A percentile compares a stretch with the other conserved stretches of the same genome.
phyloP scores from a whole-genome alignment of 2,329 filamentous ascomycete genomes.

The Hypocrella siamensis region DNA sequence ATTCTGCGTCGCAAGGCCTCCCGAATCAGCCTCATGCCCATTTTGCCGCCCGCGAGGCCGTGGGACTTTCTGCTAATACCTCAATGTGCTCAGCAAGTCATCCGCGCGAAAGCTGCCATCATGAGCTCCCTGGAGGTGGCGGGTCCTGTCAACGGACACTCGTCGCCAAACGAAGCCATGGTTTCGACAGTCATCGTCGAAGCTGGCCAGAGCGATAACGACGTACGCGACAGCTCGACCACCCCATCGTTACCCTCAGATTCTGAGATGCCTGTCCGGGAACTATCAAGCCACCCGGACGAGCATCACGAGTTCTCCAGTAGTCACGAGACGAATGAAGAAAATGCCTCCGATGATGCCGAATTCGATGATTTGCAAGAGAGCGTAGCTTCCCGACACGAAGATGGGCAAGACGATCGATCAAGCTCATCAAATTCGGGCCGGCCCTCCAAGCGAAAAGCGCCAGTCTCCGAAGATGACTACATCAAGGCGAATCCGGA shows the following conservation, averaged over 20 bases:
- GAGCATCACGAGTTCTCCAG: conserved; percentile 26
- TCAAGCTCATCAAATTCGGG: conserved; percentile 59
- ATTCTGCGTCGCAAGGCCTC: conserved; percentile 14
- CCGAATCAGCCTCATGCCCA: conserved; percentile 9
- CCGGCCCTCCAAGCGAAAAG: conserved; percentile 58
- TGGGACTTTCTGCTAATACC: conserved; percentile 16
- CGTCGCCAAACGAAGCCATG: conserved; percentile 35
- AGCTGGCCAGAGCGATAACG: conserved; percentile 39
- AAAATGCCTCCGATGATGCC: conserved; percentile 47
- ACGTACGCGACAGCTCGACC: conserved; percentile 45
- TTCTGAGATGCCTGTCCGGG: conserved; percentile 24
- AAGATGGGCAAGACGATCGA: conserved; percentile 33
- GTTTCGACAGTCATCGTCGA: conserved; percentile 21
- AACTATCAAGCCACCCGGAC: conserved; percentile 22
- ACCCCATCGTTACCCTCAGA: conserved; percentile 27
- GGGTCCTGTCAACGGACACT: conserved; percentile 51
- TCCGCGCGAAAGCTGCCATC: conserved; percentile 43
- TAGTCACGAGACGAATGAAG: conserved; percentile 30
- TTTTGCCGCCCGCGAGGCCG: conserved; percentile 3
- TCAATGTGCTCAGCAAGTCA: conserved; percentile 28
- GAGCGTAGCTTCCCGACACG: conserved; percentile 28
- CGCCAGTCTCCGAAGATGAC: conserved; percentile 54
- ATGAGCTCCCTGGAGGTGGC: conserved; percentile 48
- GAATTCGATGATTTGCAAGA: conserved; percentile 69
- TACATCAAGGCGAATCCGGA: conserved; percentile 86